A percentile compares a stretch with the other conserved stretches of the same genome.
These are phyloP conservation scores for Tricholoma bakamatsutake DNA, from an alignment of 768 basidiomycete species.

Conservation along the genomic window DNA sequence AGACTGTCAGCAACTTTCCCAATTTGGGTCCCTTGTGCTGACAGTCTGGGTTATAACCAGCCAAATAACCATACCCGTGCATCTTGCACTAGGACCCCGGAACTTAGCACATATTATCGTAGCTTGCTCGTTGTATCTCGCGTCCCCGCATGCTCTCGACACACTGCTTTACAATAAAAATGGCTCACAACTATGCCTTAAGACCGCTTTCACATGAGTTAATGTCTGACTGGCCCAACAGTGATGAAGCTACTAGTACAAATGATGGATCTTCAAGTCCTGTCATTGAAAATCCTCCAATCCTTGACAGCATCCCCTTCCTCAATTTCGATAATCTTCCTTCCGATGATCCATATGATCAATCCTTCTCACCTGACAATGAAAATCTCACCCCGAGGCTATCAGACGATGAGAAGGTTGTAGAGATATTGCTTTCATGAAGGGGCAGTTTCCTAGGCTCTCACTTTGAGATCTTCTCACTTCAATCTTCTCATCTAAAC, in stretches of 20 bases:
- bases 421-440: not conserved
- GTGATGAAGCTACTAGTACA: not conserved
- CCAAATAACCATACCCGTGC: not conserved
- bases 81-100: not conserved
- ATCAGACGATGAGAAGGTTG: not conserved
- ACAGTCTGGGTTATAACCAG: not conserved
- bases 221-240: not conserved
- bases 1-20: too few relatives aligned
- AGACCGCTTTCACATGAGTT: not conserved
- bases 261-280: not conserved
- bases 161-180: not conserved
- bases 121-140: not conserved
- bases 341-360: not conserved
- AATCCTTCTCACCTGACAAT: not conserved
- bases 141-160: not conserved
- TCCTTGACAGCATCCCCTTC: not conserved
- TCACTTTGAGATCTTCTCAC: not conserved
- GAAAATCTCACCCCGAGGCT: not conserved
- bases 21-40: too few relatives aligned
- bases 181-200: not conserved
- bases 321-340: not conserved
- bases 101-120: not conserved
- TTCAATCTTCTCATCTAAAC: not conserved
- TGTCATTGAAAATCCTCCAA: not conserved
- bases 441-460: not conserved